Evolutionary conservation across 768 basidiomycete species (phyloP).

Genomic region (Rhizopogon sp.): DNA sequence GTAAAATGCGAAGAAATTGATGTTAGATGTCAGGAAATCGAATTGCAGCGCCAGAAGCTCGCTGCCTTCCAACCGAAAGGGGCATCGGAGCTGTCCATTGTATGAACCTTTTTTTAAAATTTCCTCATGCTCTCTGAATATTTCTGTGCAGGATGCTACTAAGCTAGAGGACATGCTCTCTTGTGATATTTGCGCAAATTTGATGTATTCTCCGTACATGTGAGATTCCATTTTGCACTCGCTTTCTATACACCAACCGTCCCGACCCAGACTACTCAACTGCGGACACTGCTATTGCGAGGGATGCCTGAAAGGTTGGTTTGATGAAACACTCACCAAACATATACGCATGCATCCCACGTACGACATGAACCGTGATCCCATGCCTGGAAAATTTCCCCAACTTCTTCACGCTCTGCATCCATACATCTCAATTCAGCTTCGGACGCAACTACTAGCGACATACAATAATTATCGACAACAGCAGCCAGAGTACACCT

Average conservation of each 20-base stretch:
- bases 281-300: conserved; percentile 74
- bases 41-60: background rate
- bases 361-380: conserved; percentile 30
- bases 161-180: conserved; percentile 48
- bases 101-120: background rate
- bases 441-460: conserved; percentile 13
- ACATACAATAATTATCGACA: conserved; percentile 19
- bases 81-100: background rate
- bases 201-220: conserved; percentile 67
- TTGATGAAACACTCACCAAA: conserved; percentile 41
- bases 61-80: background rate
- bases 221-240: conserved; percentile 27
- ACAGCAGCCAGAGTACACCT: conserved; percentile 51
- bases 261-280: conserved; percentile 42
- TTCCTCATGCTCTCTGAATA: background rate
- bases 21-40: background rate
- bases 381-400: conserved; percentile 12
- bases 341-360: conserved; percentile 45
- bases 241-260: background rate
- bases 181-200: conserved; percentile 61
- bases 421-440: conserved; percentile 5
- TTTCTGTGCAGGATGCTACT: conserved; percentile 29
- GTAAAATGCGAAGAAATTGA: background rate
- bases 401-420: conserved; percentile 9
- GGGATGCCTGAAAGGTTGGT: conserved; percentile 53